Evolutionary conservation across 345 rosid species (phyloP).

Genomic region (Microthlaspi erraticum): DNA sequence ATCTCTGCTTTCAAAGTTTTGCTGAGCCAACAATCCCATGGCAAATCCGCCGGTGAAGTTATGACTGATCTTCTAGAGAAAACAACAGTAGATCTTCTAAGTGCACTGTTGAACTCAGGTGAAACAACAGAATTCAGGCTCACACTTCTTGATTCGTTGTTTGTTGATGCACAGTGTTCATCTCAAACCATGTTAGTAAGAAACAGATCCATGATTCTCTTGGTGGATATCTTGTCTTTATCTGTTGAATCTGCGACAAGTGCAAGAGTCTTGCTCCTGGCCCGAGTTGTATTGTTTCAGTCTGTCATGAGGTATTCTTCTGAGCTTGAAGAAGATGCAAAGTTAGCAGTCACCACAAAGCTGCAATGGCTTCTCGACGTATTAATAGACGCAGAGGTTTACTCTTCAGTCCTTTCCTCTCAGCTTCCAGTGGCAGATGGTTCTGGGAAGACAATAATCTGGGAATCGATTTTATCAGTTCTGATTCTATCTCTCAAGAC

Average conservation of each 20-base stretch:
- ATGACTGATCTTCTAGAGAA: constrained; percentile 79
- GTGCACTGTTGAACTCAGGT: constrained; percentile 63
- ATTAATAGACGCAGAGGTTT: constrained; percentile 59
- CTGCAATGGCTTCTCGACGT: constrained; percentile 70
- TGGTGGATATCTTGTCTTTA: constrained; percentile 58
- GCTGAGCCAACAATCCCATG: constrained; percentile 55
- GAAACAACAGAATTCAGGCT: constrained; percentile 60
- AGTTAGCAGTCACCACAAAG: constrained; percentile 55
- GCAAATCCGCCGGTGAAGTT: constrained; percentile 67
- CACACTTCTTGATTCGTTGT: constrained; percentile 69
- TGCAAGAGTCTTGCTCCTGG: constrained; percentile 51
- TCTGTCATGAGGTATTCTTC: constrained; percentile 61
- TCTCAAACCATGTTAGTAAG: constrained; percentile 40
- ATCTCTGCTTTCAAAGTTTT: constrained; percentile 64
- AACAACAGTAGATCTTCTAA: constrained; percentile 63
- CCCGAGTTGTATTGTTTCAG: constrained; percentile 61
- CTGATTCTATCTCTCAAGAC: constrained; percentile 71
- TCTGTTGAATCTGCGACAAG: constrained; percentile 48
- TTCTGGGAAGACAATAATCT: no score
- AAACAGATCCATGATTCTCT: constrained; percentile 38
- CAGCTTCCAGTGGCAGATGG: no score
- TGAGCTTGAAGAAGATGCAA: constrained; percentile 58
- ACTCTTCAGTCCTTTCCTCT: no score
- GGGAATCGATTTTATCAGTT: constrained; percentile 45
- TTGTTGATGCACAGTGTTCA: constrained; percentile 45